Conservation (phyloP, 2,329 filamentous ascomycete species). For the Hirsutella minnesotensis region DNA sequence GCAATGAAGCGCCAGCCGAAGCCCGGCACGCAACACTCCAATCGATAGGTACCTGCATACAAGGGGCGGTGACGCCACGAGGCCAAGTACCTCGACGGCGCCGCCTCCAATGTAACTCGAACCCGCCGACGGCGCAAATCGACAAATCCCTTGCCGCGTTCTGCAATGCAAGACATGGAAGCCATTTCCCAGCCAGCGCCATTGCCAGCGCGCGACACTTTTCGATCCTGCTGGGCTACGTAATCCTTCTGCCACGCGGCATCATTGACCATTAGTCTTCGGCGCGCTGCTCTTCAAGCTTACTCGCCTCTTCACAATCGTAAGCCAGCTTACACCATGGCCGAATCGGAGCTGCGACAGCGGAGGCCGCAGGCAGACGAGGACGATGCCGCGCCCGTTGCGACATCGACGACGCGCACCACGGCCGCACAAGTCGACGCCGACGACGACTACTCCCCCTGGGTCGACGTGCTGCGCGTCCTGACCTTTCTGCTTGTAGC, state of each 20-base stretch:
- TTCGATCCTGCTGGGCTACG: too few relatives aligned
- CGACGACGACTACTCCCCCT: constrained; percentile 48
- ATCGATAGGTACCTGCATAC: background rate
- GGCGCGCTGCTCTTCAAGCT: background rate
- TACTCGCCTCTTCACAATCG: background rate
- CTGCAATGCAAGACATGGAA: too few relatives aligned
- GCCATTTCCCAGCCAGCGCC: background rate
- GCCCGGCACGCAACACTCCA: background rate
- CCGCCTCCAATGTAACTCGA: too few relatives aligned
- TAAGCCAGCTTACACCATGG: constrained; percentile 16
- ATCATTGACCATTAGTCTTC: too few relatives aligned
- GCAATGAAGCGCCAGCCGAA: too few relatives aligned
- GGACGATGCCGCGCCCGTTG: background rate
- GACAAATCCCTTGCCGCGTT: too few relatives aligned
- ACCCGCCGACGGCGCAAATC: too few relatives aligned
- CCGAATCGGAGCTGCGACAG: constrained; percentile 29
- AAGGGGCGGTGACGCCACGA: background rate
- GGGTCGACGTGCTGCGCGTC: constrained; percentile 58
- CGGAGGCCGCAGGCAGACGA: constrained; percentile 21
- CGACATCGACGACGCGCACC: background rate
- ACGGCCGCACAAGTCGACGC: constrained; percentile 11
- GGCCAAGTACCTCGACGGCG: background rate
- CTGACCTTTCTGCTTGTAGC: constrained; percentile 54
- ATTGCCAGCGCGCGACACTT: background rate
- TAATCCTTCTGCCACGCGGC: too few relatives aligned